phyloP scores from a whole-genome alignment of 257 asterid genomes.

The Solanum lycopersicoides region DNA sequence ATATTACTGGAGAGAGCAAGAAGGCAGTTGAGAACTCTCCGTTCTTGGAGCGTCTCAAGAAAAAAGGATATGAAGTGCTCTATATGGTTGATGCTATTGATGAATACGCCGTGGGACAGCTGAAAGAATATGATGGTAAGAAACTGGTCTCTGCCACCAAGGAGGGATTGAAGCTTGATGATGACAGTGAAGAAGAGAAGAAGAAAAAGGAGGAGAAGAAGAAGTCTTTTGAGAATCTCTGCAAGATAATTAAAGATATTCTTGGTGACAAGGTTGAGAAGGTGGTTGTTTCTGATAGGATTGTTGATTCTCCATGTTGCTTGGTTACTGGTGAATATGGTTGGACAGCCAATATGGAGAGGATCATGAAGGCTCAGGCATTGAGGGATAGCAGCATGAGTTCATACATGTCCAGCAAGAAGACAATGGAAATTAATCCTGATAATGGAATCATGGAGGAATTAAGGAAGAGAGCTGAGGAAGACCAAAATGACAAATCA shows the following conservation, averaged over 20 bases:
- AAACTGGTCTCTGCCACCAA: conserved; percentile 71
- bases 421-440: conserved; percentile 78
- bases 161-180: conserved; percentile 74
- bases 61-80: conserved; percentile 70
- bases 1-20: conserved; percentile 76
- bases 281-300: conserved; percentile 63
- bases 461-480: conserved; percentile 70
- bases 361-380: conserved; percentile 80
- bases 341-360: conserved; percentile 77
- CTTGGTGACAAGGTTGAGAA: conserved; percentile 73
- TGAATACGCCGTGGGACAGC: conserved; percentile 65
- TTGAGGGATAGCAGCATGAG: conserved; percentile 72
- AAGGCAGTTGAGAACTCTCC: conserved; percentile 75
- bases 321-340: conserved; percentile 75
- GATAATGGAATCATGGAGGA: conserved; percentile 87
- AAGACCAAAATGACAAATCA: conserved; percentile 64
- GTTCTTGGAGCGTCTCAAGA: conserved; percentile 68
- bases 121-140: conserved; percentile 75
- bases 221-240: conserved; percentile 57
- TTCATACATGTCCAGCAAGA: conserved; percentile 80
- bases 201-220: conserved; percentile 54
- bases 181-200: conserved; percentile 59
- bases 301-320: conserved; percentile 77
- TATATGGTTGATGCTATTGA: conserved; percentile 84
- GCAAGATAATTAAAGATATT: conserved; percentile 64